Base-by-base conservation (phyloP, 2,329 filamentous ascomycete genomes). In the Amylocarpus encephaloides region DNA sequence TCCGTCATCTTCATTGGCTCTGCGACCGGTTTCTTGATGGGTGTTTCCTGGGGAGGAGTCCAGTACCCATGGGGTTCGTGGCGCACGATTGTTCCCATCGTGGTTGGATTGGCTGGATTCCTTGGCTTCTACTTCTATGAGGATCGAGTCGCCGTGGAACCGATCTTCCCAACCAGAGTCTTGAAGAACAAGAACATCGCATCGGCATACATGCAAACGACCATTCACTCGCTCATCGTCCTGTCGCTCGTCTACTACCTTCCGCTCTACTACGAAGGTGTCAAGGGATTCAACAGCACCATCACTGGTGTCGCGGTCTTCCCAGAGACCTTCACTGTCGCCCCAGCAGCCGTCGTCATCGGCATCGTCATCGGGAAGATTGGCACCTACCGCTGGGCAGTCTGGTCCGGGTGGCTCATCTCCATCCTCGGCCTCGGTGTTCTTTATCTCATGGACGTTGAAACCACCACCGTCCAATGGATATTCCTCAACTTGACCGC, bases 61-160 rank as follows among this genome's bases (percentile, higher is more conserved):
- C 75, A 81, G 66, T 85, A 83, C 61, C 60, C 72, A 0, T 86
- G 82, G 83, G 62, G 67, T 36, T 79, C 73, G 6, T 83, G 76
- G 72, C 71, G 73, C 1, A 82, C 79, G 0, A 66, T 86, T 2
- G 71, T 81, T 1, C 82, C 51, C 10, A 7, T 54, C 10, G 63
- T 79, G 3, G 38, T 84, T 7, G 80, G 81, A 1, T 59, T 67
- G 1, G 60, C 67, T 0, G 73, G 77, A 1, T 63, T 85, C 5
- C 56, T 73, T 4, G 65, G 59, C 5, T 81, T 82, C 59, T 66
- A 72, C 11, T 64, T 74, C 26, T 82, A 77, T 57, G 78, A 85
- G 61, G 18, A 43, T 5, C 39, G 39, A 22, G 3, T 46, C 16
- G 45, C 53, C 6, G 43, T 19, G 6, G 30, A 45, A 11, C 43